These are phyloP conservation scores for Phylloporus rhodoxanthus DNA, from an alignment of 768 basidiomycete genomes.

Conservation along the genomic window DNA sequence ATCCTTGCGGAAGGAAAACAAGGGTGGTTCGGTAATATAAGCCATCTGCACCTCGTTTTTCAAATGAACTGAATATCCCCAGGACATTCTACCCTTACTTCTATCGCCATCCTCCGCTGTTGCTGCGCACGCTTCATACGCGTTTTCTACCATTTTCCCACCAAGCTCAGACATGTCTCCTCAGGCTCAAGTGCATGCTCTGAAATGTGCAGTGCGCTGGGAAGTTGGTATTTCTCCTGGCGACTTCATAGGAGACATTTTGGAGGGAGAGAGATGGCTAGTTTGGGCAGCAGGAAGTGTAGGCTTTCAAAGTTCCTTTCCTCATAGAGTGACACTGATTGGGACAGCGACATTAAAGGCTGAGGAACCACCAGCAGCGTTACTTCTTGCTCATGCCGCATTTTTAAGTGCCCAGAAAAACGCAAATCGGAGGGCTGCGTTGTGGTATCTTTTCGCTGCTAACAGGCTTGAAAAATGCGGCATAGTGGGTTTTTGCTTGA, in stretches of 20 bases:
- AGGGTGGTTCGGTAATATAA: slow-evolving; percentile 67
- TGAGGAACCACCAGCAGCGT: slow-evolving; percentile 75
- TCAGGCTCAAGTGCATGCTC: slow-evolving; percentile 59
- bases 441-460: slow-evolving; percentile 77
- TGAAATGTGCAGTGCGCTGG: slow-evolving; percentile 72
- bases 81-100: slow-evolving; percentile 82
- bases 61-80: slow-evolving; percentile 9
- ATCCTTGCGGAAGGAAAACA: slow-evolving; percentile 75
- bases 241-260: slow-evolving; percentile 51
- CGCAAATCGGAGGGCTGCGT: slow-evolving; percentile 56
- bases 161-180: slow-evolving; percentile 47
- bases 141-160: slow-evolving; percentile 46
- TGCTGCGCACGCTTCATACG: slow-evolving; percentile 54
- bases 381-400: slow-evolving; percentile 79
- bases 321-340: slow-evolving; percentile 21
- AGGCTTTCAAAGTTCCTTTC: slow-evolving; percentile 26
- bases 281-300: slow-evolving; percentile 83
- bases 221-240: slow-evolving; percentile 52
- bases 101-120: slow-evolving; percentile 61
- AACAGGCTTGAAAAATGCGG: slow-evolving; percentile 78
- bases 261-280: slow-evolving; percentile 82
- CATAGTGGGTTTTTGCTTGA: slow-evolving; percentile 49
- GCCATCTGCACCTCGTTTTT: background rate
- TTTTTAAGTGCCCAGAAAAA: slow-evolving; percentile 55
- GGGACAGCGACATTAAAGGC: slow-evolving; percentile 43